Percentiles rank a stretch among this genome's conserved stretches.
Conservation (phyloP, 73 alveolate genomes). For the Symbiodinium pilosum region DNA sequence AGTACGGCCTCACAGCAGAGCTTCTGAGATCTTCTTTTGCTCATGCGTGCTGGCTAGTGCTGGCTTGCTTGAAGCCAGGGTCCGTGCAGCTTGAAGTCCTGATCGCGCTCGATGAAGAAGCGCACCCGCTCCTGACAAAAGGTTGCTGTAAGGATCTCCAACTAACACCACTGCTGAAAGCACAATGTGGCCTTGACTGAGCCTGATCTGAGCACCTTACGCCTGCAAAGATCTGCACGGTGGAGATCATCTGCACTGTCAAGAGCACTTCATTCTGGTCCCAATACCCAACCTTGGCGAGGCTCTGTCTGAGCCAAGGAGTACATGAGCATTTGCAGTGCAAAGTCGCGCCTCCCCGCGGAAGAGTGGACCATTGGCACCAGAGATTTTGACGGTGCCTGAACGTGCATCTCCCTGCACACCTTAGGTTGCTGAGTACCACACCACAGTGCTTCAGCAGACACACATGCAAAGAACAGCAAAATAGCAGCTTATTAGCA, state of each 20-base stretch:
- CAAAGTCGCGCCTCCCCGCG: constrained; percentile 44
- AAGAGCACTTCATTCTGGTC: constrained; percentile 61
- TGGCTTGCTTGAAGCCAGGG: not conserved
- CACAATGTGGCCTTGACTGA: no score
- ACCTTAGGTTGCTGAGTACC: not conserved
- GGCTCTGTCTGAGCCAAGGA: no score
- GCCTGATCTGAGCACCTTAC: not conserved
- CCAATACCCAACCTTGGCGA: constrained; percentile 56
- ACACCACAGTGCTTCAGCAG: not conserved
- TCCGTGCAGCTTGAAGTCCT: constrained; percentile 62
- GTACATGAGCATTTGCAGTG: no score
- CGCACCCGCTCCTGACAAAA: constrained; percentile 55
- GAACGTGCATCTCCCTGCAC: constrained; percentile 72
- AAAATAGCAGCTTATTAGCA: not conserved
- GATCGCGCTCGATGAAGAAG: constrained; percentile 85
- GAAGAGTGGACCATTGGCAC: constrained; percentile 82
- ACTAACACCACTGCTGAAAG: no score
- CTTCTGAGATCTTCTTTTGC: no score
- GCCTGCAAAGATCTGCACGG: constrained; percentile 86
- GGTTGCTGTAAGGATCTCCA: no score
- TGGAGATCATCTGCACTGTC: constrained; percentile 91
- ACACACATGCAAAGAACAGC: not conserved
- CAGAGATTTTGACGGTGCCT: constrained; percentile 66
- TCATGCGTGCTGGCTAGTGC: no score
- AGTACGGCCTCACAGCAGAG: constrained; percentile 47